phyloP scores from a whole-genome alignment of 2,329 filamentous ascomycete genomes.

The Diplodia mutila region DNA sequence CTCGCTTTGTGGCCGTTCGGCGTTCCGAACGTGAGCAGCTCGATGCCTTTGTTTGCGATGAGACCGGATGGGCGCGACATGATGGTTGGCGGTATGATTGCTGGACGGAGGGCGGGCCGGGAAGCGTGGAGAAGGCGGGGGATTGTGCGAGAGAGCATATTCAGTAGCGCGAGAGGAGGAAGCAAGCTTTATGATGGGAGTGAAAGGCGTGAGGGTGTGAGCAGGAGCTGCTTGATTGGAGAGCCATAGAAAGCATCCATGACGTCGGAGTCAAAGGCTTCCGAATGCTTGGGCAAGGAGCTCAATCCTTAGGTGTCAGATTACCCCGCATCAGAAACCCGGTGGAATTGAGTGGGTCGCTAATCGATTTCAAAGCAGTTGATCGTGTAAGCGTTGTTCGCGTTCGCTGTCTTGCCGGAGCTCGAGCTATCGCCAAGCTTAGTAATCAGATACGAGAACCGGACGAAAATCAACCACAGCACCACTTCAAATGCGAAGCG shows the following conservation, averaged over 20 bases:
- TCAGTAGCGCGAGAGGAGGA: background rate
- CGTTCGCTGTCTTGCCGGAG: background rate
- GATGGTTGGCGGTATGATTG: background rate
- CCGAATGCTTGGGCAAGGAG: background rate
- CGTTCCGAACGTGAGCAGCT: slow-evolving; percentile 62
- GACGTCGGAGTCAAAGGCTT: background rate
- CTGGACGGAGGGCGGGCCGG: background rate
- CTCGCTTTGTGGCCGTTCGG: slow-evolving; percentile 59
- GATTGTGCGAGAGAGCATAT: slow-evolving; percentile 12
- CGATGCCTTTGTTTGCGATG: slow-evolving; percentile 66
- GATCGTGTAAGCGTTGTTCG: slow-evolving; percentile 2
- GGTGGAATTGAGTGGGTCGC: background rate
- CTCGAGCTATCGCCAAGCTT: background rate
- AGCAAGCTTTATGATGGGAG: background rate
- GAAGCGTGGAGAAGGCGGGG: slow-evolving; percentile 12
- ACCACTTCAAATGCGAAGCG: background rate
- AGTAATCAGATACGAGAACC: background rate
- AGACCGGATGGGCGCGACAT: slow-evolving; percentile 46
- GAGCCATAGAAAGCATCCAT: background rate
- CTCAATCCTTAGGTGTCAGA: background rate
- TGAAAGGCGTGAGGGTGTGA: background rate
- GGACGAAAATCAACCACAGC: background rate
- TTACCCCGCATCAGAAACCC: background rate
- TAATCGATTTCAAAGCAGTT: slow-evolving; percentile 2
- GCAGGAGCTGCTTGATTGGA: background rate